Conservation (phyloP, 345 rosid genomes). For the Dovyalis caffra region DNA sequence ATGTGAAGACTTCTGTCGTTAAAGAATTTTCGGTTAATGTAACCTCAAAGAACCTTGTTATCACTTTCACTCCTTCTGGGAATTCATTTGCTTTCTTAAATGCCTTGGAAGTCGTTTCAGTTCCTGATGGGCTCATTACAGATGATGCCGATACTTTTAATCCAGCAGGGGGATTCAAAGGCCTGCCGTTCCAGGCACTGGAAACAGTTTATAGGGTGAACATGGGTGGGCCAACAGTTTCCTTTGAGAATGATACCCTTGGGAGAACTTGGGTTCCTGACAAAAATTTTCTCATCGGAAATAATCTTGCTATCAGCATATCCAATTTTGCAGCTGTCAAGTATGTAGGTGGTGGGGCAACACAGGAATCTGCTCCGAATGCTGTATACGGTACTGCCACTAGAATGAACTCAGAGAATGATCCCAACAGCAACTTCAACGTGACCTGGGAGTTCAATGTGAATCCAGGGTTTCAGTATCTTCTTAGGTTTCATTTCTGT, state of each 20-base stretch:
- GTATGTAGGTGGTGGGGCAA: constrained; percentile 47
- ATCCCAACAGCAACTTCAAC: constrained; percentile 63
- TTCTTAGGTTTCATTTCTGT: constrained; percentile 84
- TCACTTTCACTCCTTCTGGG: constrained; percentile 56
- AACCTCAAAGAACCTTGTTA: constrained; percentile 43
- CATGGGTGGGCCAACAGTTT: constrained; percentile 76
- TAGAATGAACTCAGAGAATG: constrained; percentile 47
- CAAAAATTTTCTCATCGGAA: constrained; percentile 31
- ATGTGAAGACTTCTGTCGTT: constrained; percentile 32
- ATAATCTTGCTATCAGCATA: constrained; percentile 39
- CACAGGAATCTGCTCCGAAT: constrained; percentile 56
- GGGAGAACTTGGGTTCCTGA: constrained; percentile 83
- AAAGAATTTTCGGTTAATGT: constrained; percentile 72
- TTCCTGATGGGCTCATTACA: constrained; percentile 56
- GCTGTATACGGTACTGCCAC: constrained; percentile 70
- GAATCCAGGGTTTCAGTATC: constrained; percentile 64
- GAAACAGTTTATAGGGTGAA: constrained; percentile 77
- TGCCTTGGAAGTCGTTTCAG: constrained; percentile 77
- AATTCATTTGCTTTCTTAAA: constrained; percentile 67
- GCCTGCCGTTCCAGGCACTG: constrained; percentile 54
- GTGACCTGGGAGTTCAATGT: constrained; percentile 76
- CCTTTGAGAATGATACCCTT: constrained; percentile 61
- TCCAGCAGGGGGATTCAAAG: constrained; percentile 38
- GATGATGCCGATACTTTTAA: constrained; percentile 32
- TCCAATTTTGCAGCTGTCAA: constrained; percentile 50